These are phyloP conservation scores for Corchorus capsularis DNA, from an alignment of 345 rosid species.

Conservation along the genomic window DNA sequence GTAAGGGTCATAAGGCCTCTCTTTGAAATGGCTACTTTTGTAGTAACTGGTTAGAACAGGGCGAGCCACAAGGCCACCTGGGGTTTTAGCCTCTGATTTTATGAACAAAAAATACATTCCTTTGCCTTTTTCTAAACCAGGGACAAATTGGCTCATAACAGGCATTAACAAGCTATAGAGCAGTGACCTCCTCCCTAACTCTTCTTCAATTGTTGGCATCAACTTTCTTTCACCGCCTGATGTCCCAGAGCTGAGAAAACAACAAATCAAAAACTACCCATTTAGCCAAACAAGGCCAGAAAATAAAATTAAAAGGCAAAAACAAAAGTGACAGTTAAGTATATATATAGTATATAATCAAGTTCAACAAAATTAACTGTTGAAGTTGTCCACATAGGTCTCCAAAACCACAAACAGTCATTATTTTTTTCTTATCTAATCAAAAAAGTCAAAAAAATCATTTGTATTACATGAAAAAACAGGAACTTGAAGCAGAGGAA, in stretches of 20 bases:
- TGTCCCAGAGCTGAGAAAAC: constrained; percentile 80
- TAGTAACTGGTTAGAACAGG: constrained; percentile 78
- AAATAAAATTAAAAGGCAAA: background rate
- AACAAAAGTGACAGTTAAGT: background rate
- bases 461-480: background rate
- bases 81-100: constrained; percentile 71
- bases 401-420: background rate
- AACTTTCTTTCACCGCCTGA: constrained; percentile 86
- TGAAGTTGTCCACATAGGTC: background rate
- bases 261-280: constrained; percentile 5
- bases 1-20: constrained; percentile 68
- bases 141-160: constrained; percentile 69
- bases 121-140: constrained; percentile 73
- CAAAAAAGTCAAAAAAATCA: background rate
- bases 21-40: constrained; percentile 66
- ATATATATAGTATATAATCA: background rate
- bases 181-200: constrained; percentile 60
- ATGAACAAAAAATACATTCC: constrained; percentile 79
- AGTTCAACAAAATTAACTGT: background rate
- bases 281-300: background rate
- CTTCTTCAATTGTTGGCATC: constrained; percentile 82
- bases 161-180: constrained; percentile 79
- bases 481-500: background rate
- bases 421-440: background rate
- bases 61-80: constrained; percentile 70